Percentiles rank a stretch among this genome's conserved stretches.
These are phyloP conservation scores for Penicillium bialowiezense DNA, from an alignment of 495 filamentous ascomycete species.

Conservation along the genomic window DNA sequence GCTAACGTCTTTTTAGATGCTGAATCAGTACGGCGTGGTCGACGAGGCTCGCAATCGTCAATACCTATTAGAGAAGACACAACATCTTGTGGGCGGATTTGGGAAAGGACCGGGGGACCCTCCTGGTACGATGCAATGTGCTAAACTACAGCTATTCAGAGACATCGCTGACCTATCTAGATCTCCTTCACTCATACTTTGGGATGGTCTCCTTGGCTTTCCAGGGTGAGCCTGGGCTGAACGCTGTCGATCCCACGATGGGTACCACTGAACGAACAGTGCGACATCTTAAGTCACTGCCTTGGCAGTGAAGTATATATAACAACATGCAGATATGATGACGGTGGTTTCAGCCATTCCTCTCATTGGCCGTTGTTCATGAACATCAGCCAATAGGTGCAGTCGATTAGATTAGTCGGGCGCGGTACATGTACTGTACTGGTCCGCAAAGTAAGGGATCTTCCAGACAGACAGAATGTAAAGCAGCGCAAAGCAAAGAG, in stretches of 20 bases:
- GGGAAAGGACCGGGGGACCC: conserved; percentile 75
- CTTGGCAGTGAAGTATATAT: conserved; percentile 33
- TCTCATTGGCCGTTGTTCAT: neutral
- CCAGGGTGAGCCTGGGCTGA: conserved; percentile 60
- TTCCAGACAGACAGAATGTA: neutral
- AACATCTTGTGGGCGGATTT: conserved; percentile 89
- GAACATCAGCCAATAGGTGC: conserved; percentile 4
- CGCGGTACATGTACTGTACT: conserved; percentile 1
- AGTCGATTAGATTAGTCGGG: conserved; percentile 2
- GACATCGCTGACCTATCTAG: conserved; percentile 32
- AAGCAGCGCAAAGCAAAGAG: neutral
- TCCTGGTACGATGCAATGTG: conserved; percentile 52
- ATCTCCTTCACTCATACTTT: conserved; percentile 88
- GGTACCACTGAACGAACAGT: conserved; percentile 56
- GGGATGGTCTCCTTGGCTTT: conserved; percentile 75
- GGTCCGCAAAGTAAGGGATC: neutral
- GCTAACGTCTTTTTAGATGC: conserved; percentile 47
- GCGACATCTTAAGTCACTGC: conserved; percentile 40
- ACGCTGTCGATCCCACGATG: conserved; percentile 62
- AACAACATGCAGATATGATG: neutral
- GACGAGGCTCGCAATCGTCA: conserved; percentile 58
- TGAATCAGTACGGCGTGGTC: conserved; percentile 61
- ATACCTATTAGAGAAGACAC: conserved; percentile 85
- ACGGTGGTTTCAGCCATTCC: conserved; percentile 5
- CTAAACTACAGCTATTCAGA: conserved; percentile 3